Base-by-base conservation (phyloP, 192 early-diverging fungal species). In the Gamsiella multidivaricata region DNA sequence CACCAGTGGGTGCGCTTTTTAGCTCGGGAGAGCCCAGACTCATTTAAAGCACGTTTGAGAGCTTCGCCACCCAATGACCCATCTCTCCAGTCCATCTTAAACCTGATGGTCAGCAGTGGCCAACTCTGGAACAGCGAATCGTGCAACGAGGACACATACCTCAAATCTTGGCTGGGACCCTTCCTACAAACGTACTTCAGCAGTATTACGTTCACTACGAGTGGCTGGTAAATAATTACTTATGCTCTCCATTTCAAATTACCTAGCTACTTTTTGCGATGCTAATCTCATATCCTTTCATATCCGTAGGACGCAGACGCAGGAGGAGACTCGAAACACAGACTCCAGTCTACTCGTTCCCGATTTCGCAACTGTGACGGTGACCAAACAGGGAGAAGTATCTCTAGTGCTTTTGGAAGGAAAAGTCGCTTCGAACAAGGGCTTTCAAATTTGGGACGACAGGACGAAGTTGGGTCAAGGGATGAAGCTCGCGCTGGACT, bases 401-500 rank as follows among this genome's bases (percentile, higher is more conserved):
- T 61, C 46, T 28, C 9, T 61, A 22, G 42, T 49, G 49, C 25
- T 61, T 5, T 31, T 61, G 14, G 59, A 61, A 34, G 59, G 45
- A 31, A 61, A 61, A 34, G 59, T 61, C 46, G 29, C 25, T 2
- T 26, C 22, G 26, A 59, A 59, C 41, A 43, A 25, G 17, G 56
- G 28, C 8, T 33, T 33, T 49, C 59, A 61, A 61, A 42, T 49
- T 17, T 61, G 59, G 59, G 64, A 66, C 25, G 64, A 56, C 25
- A 55, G 14, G 23, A 66, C 64, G 18, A 66, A 66, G 23, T 28
- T 65, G 29, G 64, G 53, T 15, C 64, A 66, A 47, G 64, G 56
- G 64, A 55, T 66, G 64, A 56, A 66, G 36, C 53, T 66, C n/a
- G 50, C 63, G 17, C 22, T 65, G 41, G 63, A 65, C 52, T 54